Percentiles rank a stretch among this genome's conserved stretches.
phyloP scores from a whole-genome alignment of 2,329 filamentous ascomycete genomes.

The Fusarium abutilonis region DNA sequence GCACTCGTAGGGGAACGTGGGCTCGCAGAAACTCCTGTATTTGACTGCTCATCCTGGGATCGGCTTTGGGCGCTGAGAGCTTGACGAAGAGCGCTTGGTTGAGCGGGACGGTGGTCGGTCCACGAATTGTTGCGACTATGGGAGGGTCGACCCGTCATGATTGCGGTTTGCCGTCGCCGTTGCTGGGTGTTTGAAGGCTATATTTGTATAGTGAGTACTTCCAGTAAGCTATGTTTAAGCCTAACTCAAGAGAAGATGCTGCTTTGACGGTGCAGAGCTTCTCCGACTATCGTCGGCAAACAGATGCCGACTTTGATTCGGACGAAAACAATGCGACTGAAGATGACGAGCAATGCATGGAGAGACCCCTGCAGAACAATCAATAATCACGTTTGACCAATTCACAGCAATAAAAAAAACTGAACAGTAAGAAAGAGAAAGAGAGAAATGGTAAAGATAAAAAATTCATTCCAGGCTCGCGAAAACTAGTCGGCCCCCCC shows the following conservation, averaged over 20 bases:
- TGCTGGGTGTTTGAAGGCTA: not conserved
- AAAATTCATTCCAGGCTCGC: conserved; percentile 20
- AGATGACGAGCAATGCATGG: conserved; percentile 28
- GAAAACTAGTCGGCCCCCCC: conserved; percentile 16
- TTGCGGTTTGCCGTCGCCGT: conserved; percentile 10
- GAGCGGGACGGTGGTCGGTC: conserved; percentile 53
- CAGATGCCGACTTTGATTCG: conserved; percentile 19
- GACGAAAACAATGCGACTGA: conserved; percentile 21
- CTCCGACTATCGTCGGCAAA: conserved; percentile 4
- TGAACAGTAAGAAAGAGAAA: not conserved
- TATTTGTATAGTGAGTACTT: not conserved
- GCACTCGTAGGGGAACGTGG: conserved; percentile 23
- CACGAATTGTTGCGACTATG: conserved; percentile 46
- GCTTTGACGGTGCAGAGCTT: conserved; percentile 4
- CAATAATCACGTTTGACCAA: conserved; percentile 9
- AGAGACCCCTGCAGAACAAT: conserved; percentile 2
- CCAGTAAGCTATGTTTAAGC: not conserved
- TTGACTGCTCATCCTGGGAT: conserved; percentile 19
- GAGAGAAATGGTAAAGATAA: conserved; percentile 2
- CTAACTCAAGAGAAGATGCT: conserved; percentile 3
- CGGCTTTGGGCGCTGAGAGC: conserved; percentile 52
- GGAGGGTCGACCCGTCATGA: conserved; percentile 44
- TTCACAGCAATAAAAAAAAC: conserved; percentile 1
- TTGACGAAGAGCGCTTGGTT: conserved; percentile 59
- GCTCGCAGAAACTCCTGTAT: conserved; percentile 9